Base-by-base conservation (phyloP, 1,284 basidiomycete genomes). In the Earliella scabrosa region DNA sequence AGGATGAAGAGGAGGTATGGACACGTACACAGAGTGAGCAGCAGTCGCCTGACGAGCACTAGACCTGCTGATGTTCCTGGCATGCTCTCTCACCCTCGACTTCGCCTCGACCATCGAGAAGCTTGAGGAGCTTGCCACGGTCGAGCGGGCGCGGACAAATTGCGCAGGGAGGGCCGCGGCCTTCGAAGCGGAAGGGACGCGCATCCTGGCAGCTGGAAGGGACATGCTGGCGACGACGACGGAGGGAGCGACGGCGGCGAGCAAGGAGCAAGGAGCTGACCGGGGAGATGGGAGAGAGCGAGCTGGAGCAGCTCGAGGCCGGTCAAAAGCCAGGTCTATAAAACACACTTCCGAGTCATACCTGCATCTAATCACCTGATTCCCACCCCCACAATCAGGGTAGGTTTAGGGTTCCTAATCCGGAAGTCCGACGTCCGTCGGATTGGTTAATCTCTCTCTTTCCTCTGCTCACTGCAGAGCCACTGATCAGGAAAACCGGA, bases 81-180 rank as follows among this genome's bases (percentile, higher is more conserved):
- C 76, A 69, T 80, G 86, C 67, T 91, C 89, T 64, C 83, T 77
- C 47, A 93, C 86, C 72, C 91, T 85, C 43, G 81, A 80, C 73
- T 86, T 88, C 46, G 87, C 86, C 36, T 90, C 87, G 53, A 86
- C 68, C 67, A 88, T 86, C 10, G 84, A 83, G 6, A 77, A 45
- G 53, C 66, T 63, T 44, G 66, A n/a, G n/a, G n/a, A 48, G 48
- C 52, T 68, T 45, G 71, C 69, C 7, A 74, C 71, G n/a, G 83
- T 85, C 3, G 85, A 86, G 57, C 79, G 79, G 59, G 78, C 77
- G 65, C 86, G 77, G 16, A 72, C 68, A 59, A 83, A 76, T 46
- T 77, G 71, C 45, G 71, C 60, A 20, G 74, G 66, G 29, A 71
- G 52, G n/a, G 71, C n/a, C n/a, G n/a, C 60, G 34, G 68, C 67